A percentile compares a stretch with the other conserved stretches of the same genome.
phyloP scores from a whole-genome alignment of 345 rosid genomes.

The Populus deltoides region DNA sequence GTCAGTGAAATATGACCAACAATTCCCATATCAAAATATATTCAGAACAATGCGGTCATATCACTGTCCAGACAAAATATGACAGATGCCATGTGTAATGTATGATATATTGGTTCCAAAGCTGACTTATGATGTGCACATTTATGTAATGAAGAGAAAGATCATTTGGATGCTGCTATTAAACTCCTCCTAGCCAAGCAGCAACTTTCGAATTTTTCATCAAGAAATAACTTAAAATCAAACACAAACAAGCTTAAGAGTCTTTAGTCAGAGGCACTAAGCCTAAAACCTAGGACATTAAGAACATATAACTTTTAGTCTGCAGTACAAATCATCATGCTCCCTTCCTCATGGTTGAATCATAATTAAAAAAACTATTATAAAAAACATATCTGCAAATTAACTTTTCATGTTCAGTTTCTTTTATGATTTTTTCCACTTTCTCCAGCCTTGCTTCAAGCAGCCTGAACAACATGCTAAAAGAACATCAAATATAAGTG shows the following conservation, averaged over 20 bases:
- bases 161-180: neutral
- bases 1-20: constrained; percentile 23
- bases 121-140: neutral
- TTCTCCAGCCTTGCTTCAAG: neutral
- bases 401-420: neutral
- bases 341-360: too few relatives aligned
- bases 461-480: neutral
- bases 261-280: too few relatives aligned
- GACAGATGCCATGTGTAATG: neutral
- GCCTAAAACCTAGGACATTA: too few relatives aligned
- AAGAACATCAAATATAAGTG: neutral
- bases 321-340: too few relatives aligned
- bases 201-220: too few relatives aligned
- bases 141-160: neutral
- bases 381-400: neutral
- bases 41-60: neutral
- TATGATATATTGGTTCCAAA: neutral
- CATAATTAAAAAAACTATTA: neutral
- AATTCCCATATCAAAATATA: neutral
- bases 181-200: too few relatives aligned
- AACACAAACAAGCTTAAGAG: too few relatives aligned
- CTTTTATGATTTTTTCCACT: neutral
- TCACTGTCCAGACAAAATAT: neutral
- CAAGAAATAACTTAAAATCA: too few relatives aligned
- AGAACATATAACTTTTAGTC: too few relatives aligned